Evolutionary conservation across 805 yeast species (phyloP).

Genomic region (Suhomyces sp.): DNA sequence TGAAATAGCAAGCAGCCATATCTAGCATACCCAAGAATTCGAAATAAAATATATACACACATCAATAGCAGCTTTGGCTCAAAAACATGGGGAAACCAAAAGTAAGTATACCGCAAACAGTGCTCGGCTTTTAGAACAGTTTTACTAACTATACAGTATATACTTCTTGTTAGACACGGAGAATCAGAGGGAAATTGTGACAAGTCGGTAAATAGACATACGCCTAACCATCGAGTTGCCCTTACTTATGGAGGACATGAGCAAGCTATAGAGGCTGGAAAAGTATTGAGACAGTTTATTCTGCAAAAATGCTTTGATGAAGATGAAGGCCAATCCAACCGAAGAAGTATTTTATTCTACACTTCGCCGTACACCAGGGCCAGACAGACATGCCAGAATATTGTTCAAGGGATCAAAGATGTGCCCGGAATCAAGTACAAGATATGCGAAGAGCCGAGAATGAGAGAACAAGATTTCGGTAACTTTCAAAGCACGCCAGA

Average conservation of each 20-base stretch:
- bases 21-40: background rate
- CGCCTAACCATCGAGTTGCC: slow-evolving; percentile 78
- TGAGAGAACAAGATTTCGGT: slow-evolving; percentile 95
- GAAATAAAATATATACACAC: background rate
- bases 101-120: slow-evolving; percentile 20
- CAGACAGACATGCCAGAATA: slow-evolving; percentile 74
- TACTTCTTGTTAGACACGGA: slow-evolving; percentile 84
- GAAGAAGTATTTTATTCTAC: slow-evolving; percentile 59
- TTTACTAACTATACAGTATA: slow-evolving; percentile 41
- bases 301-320: slow-evolving; percentile 33
- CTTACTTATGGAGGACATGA: slow-evolving; percentile 68
- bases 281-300: slow-evolving; percentile 41
- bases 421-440: slow-evolving; percentile 45
- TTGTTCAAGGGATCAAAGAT: slow-evolving; percentile 54
- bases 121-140: background rate
- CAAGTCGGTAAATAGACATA: slow-evolving; percentile 70
- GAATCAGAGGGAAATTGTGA: slow-evolving; percentile 90
- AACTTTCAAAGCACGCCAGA: slow-evolving; percentile 77
- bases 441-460: slow-evolving; percentile 81
- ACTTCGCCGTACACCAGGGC: slow-evolving; percentile 87
- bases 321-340: slow-evolving; percentile 11
- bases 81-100: slow-evolving; percentile 34
- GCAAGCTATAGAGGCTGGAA: slow-evolving; percentile 63
- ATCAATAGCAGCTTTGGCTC: no score
- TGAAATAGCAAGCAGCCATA: background rate